These are phyloP conservation scores for Skeletonema menzelii DNA, from an alignment of 108 stramenopile genomes.

Conservation along the genomic window DNA sequence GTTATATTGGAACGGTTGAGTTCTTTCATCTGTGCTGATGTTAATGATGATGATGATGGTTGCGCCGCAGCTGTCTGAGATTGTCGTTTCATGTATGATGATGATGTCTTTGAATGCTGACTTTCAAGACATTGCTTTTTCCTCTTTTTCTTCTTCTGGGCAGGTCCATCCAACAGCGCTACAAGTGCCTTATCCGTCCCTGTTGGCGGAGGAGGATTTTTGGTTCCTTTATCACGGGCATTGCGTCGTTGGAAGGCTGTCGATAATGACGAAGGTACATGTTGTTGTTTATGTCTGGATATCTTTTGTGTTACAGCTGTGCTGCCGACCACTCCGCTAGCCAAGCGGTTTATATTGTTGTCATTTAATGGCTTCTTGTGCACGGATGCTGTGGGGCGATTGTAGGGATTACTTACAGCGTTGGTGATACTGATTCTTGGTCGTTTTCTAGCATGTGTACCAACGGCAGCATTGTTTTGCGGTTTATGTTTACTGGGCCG, in stretches of 20 bases:
- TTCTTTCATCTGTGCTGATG: background rate
- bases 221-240: background rate
- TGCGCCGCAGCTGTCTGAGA: background rate
- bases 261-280: background rate
- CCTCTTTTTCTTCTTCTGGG: background rate
- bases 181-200: constrained; percentile 3
- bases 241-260: constrained; percentile 5
- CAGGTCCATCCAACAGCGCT: constrained; percentile 10
- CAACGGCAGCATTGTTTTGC: background rate
- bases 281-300: background rate
- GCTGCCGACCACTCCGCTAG: background rate
- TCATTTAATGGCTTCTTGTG: background rate
- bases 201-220: background rate
- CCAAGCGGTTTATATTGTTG: background rate
- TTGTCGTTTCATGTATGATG: background rate
- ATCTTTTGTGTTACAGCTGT: background rate
- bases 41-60: background rate
- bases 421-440: background rate
- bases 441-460: background rate
- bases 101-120: background rate
- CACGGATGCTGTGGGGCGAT: background rate
- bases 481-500: background rate
- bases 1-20: background rate
- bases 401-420: background rate
- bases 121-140: background rate